Base-by-base conservation (phyloP, 2,329 filamentous ascomycete genomes). In the Curvularia lunata region DNA sequence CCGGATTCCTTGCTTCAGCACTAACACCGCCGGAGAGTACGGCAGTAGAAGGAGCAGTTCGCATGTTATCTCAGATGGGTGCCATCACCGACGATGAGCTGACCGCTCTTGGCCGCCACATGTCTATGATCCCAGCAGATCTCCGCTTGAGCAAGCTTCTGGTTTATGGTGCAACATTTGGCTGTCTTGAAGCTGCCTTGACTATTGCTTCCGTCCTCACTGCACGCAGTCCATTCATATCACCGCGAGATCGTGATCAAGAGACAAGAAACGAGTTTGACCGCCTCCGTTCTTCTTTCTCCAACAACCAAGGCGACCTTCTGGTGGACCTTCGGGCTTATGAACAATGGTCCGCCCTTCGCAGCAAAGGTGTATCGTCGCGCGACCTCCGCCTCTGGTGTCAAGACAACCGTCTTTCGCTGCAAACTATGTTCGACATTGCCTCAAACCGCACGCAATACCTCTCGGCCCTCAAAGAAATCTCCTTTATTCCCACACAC, bases 81-180 rank as follows among this genome's bases (percentile, higher is more conserved):
- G 94, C 93, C 0, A 82, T 98, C 13, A 91, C 95, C 66, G 91
- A 91, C 43, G 87, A 91, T 56, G 90, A 92, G 68, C 83, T 99
- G 40, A 98, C 95, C 0, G 92, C 93, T 3, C 87, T 99, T 46
- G 95, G 95, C 38, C 88, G 90, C 52, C 95, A 98, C 78, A 83
- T 99, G n/a, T 90, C 93, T 18, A 91, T 96, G 86, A 92, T 99
- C 49, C 95, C 95, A 1, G 91, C 94, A 0, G 95, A 99, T 72
- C 83, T 99, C 47, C 88, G 94, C 27, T 96, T 92, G 74, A 92
- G 91, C 45, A 99, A 99, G 77, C 84, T 99, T 32, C 92, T 99
- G 84, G 91, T 99, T 3, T 97, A 96, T 71, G 95, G 95, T 5
- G 90, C 92, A 16, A 92, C 96, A 56, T 98, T 99, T 71, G 91